Conservation (phyloP, 768 basidiomycete species). For the Cystofilobasidium capitatum region DNA sequence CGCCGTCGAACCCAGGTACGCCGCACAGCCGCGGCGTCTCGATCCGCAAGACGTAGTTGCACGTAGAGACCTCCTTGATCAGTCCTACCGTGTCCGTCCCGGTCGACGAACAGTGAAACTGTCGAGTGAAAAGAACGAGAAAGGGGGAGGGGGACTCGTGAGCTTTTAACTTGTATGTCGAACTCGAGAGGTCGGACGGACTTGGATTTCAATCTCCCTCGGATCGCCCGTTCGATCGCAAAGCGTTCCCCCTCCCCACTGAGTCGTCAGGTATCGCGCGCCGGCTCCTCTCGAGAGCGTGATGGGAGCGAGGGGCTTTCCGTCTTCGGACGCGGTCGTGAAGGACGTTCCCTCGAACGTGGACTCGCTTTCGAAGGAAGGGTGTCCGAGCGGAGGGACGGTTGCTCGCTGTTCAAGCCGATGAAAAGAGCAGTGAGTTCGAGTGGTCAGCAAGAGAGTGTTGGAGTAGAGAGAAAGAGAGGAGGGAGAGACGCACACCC, state of each 20-base stretch:
- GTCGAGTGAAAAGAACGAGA: background rate
- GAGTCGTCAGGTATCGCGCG: conserved; percentile 82
- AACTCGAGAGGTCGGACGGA: conserved; percentile 38
- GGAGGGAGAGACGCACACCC: conserved; percentile 27
- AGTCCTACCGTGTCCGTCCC: conserved; percentile 82
- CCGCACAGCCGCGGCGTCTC: conserved; percentile 90
- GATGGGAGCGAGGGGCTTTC: conserved; percentile 40
- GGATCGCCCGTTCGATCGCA: conserved; percentile 85
- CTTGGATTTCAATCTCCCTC: conserved; percentile 93
- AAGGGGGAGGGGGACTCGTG: background rate
- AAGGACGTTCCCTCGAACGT: conserved; percentile 45
- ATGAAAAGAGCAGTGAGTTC: conserved; percentile 3
- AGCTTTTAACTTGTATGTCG: conserved; percentile 24
- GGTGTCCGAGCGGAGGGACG: conserved; percentile 55
- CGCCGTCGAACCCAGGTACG: conserved; percentile 80
- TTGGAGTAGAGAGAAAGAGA: conserved; percentile 30
- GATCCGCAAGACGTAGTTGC: conserved; percentile 85
- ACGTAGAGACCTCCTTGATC: conserved; percentile 80
- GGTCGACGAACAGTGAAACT: conserved; percentile 95
- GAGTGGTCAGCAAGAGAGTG: conserved; percentile 49
- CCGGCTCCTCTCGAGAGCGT: conserved; percentile 60
- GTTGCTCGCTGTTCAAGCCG: conserved; percentile 14
- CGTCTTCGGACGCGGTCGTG: conserved; percentile 40
- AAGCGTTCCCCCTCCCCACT: conserved; percentile 79
- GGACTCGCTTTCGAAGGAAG: conserved; percentile 43